A percentile compares a stretch with the other conserved stretches of the same genome.
Conservation (phyloP, 805 yeast genomes). For the Monosporozyma unispora region DNA sequence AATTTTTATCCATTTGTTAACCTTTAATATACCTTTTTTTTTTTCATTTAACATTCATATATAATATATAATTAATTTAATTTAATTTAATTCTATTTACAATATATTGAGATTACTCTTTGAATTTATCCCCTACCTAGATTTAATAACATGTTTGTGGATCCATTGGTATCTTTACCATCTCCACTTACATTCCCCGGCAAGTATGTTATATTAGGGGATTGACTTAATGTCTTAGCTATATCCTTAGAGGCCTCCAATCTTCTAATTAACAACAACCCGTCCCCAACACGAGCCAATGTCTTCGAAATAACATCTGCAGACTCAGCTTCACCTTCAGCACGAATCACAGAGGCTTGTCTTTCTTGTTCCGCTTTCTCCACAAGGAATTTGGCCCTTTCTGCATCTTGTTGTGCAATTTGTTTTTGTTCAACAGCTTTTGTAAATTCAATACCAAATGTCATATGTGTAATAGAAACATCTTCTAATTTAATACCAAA, state of each 20-base stretch:
- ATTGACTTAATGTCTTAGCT: conserved; percentile 74
- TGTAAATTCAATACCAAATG: conserved; percentile 93
- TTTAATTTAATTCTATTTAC: no score
- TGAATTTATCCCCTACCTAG: conserved; percentile 46
- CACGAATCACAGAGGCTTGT: conserved; percentile 88
- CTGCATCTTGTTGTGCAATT: conserved; percentile 99
- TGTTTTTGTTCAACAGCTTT: conserved; percentile 98
- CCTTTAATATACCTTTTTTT: no score
- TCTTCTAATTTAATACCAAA: conserved; percentile 90
- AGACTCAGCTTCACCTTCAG: conserved; percentile 99
- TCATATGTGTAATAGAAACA: conserved; percentile 95
- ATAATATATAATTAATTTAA: no score
- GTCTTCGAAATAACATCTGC: conserved; percentile 94
- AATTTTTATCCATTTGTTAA: background rate
- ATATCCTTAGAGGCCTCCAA: conserved; percentile 95
- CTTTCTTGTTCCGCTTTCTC: conserved; percentile 97
- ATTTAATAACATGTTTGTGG: conserved; percentile 57
- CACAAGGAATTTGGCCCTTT: conserved; percentile 85
- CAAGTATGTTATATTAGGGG: conserved; percentile 81
- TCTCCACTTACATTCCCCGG: conserved; percentile 43
- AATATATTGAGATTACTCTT: background rate
- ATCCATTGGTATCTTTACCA: no score
- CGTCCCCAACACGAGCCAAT: conserved; percentile 89
- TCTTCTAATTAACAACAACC: conserved; percentile 84
- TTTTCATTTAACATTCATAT: background rate